Conservation (phyloP, 768 basidiomycete genomes). For the Suillus decipiens region DNA sequence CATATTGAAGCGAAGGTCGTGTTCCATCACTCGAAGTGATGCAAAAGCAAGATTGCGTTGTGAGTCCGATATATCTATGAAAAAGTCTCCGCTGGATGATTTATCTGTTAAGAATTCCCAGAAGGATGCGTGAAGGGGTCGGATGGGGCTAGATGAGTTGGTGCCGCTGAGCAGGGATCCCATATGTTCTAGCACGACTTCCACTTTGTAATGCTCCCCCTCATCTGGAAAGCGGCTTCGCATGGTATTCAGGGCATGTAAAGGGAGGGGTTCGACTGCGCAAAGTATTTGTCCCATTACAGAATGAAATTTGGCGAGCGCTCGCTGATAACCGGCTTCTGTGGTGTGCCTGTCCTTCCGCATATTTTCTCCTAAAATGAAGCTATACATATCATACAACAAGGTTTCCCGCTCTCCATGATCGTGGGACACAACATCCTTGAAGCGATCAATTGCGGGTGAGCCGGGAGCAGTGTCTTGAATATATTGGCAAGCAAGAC, state of each 20-base stretch:
- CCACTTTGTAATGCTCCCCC: no score
- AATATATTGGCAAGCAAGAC: constrained; percentile 10
- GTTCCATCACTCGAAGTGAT: constrained; percentile 31
- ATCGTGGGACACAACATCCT: neutral
- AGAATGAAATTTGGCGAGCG: neutral
- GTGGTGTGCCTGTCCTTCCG: neutral
- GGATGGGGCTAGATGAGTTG: constrained; percentile 6
- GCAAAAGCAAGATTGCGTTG: constrained; percentile 9
- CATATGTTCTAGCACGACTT: neutral
- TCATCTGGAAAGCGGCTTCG: neutral
- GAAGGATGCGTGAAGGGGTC: constrained; percentile 29
- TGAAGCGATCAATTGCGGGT: neutral
- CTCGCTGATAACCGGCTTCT: neutral
- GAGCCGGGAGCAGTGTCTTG: neutral
- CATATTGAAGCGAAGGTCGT: constrained; percentile 37
- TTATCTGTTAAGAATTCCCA: constrained; percentile 24
- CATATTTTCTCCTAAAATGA: neutral
- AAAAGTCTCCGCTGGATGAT: constrained; percentile 17
- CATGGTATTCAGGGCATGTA: neutral
- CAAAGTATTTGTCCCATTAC: constrained; percentile 9
- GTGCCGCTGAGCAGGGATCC: constrained; percentile 13
- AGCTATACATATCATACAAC: neutral
- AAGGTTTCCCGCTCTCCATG: neutral
- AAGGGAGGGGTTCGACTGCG: neutral
- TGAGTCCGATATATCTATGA: constrained; percentile 6